Evolutionary conservation across 2,329 filamentous ascomycete species (phyloP), one percentile per base, ranked within the genome.

Genomic region (Phyllosticta citrichinensis): DNA sequence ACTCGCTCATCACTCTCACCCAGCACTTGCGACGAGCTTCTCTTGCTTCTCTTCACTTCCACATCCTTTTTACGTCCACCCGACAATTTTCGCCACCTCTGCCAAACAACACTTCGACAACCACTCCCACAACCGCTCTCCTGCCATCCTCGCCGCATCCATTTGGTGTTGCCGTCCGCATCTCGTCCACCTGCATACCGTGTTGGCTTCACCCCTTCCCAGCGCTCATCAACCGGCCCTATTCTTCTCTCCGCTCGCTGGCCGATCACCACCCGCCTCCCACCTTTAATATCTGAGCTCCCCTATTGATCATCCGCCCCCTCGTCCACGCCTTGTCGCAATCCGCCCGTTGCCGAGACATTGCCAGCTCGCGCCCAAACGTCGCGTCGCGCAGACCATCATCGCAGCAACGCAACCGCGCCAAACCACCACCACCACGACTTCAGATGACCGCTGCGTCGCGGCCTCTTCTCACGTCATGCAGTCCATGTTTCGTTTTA

Each of bases 401-500:
- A 47, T 47, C 40, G 40, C 40, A 47, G 47, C 52, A 33, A 24
- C 58, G 47, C 52, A 33, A 24, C 58, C 52, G 52, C 54, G 27
- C 54, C 54, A 57, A 33, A 10, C 60, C 62, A 65, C 65, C 66
- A 60, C 22, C 54, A 30, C 51, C 52, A 24, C 62, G 63, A 67
- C 70, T 65, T 71, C 72, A 73, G 72, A 75, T 75, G 73, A 70
- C 60, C 69, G 65, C 67, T 71, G 68, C 68, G 67, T 68, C 65
- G 64, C 67, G 66, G 70, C 71, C 67, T 64, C 68, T 65, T 64
- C 63, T 47, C 63, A 66, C 70, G 72, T 68, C 68, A 80, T 80
- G 78, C 77, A 79, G 70, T 77, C 75, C 70, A 78, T 79, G 68
- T 80, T 80, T 68, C 77, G 76, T 67, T 73, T 80, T 22, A 22